These are phyloP conservation scores for Apostasia shenzhenica DNA, from an alignment of 106 monocot species.

Conservation along the genomic window DNA sequence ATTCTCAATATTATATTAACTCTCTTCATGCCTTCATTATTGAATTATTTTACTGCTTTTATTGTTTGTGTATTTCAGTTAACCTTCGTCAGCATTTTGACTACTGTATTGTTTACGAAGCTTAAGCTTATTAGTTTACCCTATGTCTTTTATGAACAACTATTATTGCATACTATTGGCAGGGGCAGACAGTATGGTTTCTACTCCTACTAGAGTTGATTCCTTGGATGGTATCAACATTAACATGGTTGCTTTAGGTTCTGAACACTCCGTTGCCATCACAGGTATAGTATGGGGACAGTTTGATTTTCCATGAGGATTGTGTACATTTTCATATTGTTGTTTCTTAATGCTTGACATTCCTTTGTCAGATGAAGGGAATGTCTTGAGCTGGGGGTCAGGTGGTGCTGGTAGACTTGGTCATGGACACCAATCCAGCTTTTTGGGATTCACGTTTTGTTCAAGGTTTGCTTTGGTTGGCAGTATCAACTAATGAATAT, in stretches of 20 bases:
- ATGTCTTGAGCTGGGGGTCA: slow-evolving; percentile 88
- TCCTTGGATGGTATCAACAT: slow-evolving; percentile 52
- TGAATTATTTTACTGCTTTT: neutral
- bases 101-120: neutral
- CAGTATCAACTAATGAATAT: too few relatives aligned
- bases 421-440: slow-evolving; percentile 69
- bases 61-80: neutral
- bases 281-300: slow-evolving; percentile 49
- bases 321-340: neutral
- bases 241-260: slow-evolving; percentile 66
- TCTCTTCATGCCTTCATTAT: neutral
- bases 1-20: neutral
- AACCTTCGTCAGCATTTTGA: neutral
- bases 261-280: slow-evolving; percentile 88
- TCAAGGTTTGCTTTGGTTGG: slow-evolving; percentile 42
- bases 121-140: neutral
- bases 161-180: slow-evolving; percentile 11
- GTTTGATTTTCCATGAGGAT: neutral
- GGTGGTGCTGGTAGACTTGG: slow-evolving; percentile 90
- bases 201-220: slow-evolving; percentile 63
- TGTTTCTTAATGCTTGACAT: neutral
- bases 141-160: neutral
- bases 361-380: slow-evolving; percentile 49
- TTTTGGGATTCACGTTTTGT: slow-evolving; percentile 56
- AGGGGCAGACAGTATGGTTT: slow-evolving; percentile 46